Conservation (phyloP, 148 eudicot species). For the Camellia japonica region DNA sequence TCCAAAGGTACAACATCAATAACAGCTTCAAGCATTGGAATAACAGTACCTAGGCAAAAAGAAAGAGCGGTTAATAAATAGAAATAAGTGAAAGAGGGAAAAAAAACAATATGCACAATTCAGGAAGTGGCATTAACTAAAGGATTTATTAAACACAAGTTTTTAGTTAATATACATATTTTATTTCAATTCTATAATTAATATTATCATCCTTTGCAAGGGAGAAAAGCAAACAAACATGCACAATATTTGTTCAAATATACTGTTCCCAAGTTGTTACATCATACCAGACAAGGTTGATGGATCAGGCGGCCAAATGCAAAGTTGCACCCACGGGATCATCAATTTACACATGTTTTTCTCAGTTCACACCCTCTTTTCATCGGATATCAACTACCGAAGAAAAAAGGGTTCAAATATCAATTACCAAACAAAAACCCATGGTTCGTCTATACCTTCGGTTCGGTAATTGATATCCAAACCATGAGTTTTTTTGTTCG, state of each 20-base stretch:
- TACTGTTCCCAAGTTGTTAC: neutral
- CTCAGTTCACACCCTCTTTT: too few relatives aligned
- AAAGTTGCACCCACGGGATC: neutral
- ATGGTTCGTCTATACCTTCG: too few relatives aligned
- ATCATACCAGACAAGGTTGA: neutral
- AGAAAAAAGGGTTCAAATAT: too few relatives aligned
- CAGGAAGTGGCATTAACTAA: neutral
- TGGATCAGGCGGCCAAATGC: neutral
- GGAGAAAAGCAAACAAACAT: neutral
- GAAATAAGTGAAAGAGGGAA: neutral
- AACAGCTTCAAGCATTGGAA: slow-evolving; percentile 89
- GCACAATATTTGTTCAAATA: neutral
- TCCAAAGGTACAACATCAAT: slow-evolving; percentile 59
- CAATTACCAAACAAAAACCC: too few relatives aligned
- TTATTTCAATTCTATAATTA: too few relatives aligned
- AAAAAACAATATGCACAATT: neutral
- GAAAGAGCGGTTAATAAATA: neutral
- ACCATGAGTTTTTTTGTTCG: too few relatives aligned
- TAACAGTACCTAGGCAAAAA: slow-evolving; percentile 56
- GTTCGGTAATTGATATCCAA: too few relatives aligned
- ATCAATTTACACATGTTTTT: too few relatives aligned
- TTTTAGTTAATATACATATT: neutral
- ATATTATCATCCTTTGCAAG: neutral
- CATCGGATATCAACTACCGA: too few relatives aligned
- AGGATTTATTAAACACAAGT: neutral